Evolutionary conservation across 2,329 filamentous ascomycete species (phyloP).

Genomic region (Claviceps citrina): DNA sequence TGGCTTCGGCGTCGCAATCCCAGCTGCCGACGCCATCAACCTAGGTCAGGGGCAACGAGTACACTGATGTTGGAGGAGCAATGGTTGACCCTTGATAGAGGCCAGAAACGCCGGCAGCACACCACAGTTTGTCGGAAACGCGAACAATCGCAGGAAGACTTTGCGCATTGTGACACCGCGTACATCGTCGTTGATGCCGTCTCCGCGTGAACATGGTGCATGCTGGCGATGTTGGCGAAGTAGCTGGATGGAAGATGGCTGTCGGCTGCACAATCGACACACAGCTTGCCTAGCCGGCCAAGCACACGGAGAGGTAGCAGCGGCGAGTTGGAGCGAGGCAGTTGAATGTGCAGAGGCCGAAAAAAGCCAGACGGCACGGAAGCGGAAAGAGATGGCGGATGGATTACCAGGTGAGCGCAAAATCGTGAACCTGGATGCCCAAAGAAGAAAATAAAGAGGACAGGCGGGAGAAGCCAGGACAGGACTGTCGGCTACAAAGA

Average conservation of each 20-base stretch:
- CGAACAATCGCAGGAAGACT: conserved; percentile 51
- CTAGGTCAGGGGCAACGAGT: conserved; percentile 51
- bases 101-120: conserved; percentile 53
- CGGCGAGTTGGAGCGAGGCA: not conserved
- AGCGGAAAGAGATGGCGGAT: too few species aligned
- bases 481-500: not conserved
- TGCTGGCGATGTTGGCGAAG: conserved; percentile 47
- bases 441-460: not conserved
- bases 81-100: conserved; percentile 48
- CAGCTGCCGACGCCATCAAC: conserved; percentile 56
- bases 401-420: not conserved
- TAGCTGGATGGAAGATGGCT: conserved; percentile 56
- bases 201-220: conserved; percentile 45
- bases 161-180: conserved; percentile 52
- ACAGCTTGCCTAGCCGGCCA: not conserved
- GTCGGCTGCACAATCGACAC: conserved; percentile 38
- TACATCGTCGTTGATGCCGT: conserved; percentile 50
- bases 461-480: not conserved
- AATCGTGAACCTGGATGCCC: not conserved
- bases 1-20: conserved; percentile 55
- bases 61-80: conserved; percentile 58
- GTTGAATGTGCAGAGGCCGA: not conserved
- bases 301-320: not conserved
- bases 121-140: conserved; percentile 59
- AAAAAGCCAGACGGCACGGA: not conserved